Base-by-base conservation (phyloP, 176 grass and related monocot species). In the Zizania latifolia region DNA sequence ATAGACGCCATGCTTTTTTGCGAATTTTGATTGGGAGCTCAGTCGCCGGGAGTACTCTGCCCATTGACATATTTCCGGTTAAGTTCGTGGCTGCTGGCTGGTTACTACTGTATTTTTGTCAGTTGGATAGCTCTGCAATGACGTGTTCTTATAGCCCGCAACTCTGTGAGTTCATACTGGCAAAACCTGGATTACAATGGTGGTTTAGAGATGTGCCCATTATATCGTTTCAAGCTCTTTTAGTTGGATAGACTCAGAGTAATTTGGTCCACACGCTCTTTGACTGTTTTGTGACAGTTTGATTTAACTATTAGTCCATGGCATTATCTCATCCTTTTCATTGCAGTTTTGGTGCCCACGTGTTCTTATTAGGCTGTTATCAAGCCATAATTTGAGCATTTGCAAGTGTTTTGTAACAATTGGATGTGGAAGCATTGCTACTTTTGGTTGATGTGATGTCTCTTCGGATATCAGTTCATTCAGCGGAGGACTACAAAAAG, bases 391-490 rank as follows among this genome's bases (percentile, higher is more conserved):
- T 32, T 53, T 38, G 16, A 30, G 35, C 21, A 12, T 71, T 55
- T 43, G 29, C 44, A 34, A 36, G 67, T 61, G 70, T 35, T 8
- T 65, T 44, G 53, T 43, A 27, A 23, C 7, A 70, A 37, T 37
- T 37, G 5, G 35, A 43, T 76, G 41, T 12, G 27, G 6, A 36
- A 36, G 11, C 43, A 4, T 27, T 19, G 41, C 31, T 27, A n/a
- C 31, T 82, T 57, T 77, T 4, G 1, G 34, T 38, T 53, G 17
- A 58, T 15, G 12, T 3, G 10, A 3, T 61, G n/a, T 6, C 31
- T 69, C 68, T 28, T 54, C 14, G 13, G 51, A 34, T 48, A 27
- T 56, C 39, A 87, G 68, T 68, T 67, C 74, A 66, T 60, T 28
- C 68, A 1, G 0, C 0, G 1, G 58, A 46, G 34, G 50, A 44